These are phyloP conservation scores for Melampsora americana DNA, from an alignment of 1,284 basidiomycete species.

Conservation along the genomic window DNA sequence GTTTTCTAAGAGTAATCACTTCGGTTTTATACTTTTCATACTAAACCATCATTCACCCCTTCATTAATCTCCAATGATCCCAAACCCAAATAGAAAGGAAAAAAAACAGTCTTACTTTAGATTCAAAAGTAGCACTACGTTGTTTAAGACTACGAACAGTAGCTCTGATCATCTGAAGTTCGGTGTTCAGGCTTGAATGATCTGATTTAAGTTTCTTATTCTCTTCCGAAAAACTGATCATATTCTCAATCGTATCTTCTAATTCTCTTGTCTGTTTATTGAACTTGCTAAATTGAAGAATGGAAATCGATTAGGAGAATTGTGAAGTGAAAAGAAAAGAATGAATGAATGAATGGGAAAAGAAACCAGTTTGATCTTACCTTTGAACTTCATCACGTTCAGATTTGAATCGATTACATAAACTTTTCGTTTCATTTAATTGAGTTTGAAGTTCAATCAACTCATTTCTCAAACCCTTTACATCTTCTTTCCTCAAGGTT, in stretches of 20 bases:
- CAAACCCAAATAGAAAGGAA: too few species aligned
- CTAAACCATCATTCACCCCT: background rate
- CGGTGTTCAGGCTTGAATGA: background rate
- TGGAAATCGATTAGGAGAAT: too few species aligned
- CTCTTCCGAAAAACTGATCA: slow-evolving; percentile 2
- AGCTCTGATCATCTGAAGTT: background rate
- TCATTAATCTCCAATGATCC: background rate
- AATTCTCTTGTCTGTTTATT: background rate
- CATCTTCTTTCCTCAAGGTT: background rate
- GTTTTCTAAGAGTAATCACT: background rate
- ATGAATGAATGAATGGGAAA: background rate
- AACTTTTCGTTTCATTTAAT: too few species aligned
- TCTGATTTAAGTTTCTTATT: background rate
- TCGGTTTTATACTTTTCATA: background rate
- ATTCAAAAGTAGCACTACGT: background rate
- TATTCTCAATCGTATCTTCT: background rate
- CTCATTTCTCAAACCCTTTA: background rate
- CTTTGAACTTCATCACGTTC: slow-evolving; percentile 13
- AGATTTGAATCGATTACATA: background rate
- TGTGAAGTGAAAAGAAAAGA: background rate
- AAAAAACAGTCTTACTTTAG: background rate
- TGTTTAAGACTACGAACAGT: background rate
- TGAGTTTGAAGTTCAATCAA: background rate
- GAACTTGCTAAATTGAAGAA: background rate
- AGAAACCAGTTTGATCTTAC: background rate